Evolutionary conservation across 495 filamentous ascomycete species (phyloP), one percentile per base, ranked within the genome.

Genomic region (Neurospora intermedia): DNA sequence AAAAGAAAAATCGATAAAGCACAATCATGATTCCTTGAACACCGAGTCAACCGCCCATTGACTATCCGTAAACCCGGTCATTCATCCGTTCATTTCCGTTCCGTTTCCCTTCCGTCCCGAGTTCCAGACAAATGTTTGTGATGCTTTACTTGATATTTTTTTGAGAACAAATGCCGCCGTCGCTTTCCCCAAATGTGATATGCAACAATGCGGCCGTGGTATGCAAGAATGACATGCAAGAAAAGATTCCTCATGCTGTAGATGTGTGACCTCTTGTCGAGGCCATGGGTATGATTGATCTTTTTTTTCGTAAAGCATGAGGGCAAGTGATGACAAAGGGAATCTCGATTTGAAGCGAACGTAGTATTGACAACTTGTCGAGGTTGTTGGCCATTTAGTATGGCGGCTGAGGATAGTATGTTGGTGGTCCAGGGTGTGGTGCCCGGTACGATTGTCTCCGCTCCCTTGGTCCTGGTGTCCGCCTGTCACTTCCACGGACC

Each of bases 381-480:
- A 62, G 6, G 27, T 27, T 66, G 54, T 5, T 66, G 15, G 1
- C 15, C 6, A 35, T 15, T 72, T 20, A 71, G 74, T 77, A 75
- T 18, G 46, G 71, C 18, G 74, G 54, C 27, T 66, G 74, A 8
- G 66, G 77, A 69, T 81, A 82, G 8, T 75, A 73, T 9, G 76
- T 54, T 16, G 74, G 73, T 1, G 80, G 80, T 13, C 79, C 78
- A 4, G 78, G 79, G 16, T 75, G 75, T n/a, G 73, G 74, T 43
- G 76, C 70, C n/a, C 79, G 74, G 66, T 72, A 79, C 11, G 74
- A 74, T 7, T 73, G 69, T 43, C 80, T 76, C 39, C 78, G 75
- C 18, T 77, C 73, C 35, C 73, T 73, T 27, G 78, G 79, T 31
- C 43, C 80, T 4, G 80, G 80, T 4, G 80, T 82, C 73, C 80